Evolutionary conservation across 306 rosid genomes (phyloP).

Genomic region (Cyclanthera cordifolia): DNA sequence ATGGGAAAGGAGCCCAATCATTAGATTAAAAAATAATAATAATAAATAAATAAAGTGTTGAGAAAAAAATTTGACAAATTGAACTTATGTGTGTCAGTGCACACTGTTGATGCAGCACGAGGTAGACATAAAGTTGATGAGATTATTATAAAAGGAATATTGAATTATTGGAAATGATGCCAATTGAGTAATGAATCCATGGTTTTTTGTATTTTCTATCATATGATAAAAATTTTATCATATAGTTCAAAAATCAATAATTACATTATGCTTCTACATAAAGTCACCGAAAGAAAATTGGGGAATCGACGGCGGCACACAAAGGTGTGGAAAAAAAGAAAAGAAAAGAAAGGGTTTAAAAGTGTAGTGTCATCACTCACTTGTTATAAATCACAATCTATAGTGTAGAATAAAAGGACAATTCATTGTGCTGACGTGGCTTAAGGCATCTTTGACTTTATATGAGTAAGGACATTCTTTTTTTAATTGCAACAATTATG

Average conservation of each 20-base stretch:
- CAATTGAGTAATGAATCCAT: not conserved
- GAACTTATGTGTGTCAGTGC: not conserved
- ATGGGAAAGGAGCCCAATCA: too few relatives aligned
- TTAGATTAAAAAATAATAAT: too few relatives aligned
- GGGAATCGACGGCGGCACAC: slow-evolving; percentile 6
- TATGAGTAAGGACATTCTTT: too few relatives aligned
- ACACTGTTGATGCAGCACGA: not conserved
- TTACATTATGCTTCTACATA: not conserved
- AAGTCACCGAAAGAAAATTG: slow-evolving; percentile 10
- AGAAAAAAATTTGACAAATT: too few relatives aligned
- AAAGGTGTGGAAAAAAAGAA: too few relatives aligned
- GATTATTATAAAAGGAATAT: not conserved
- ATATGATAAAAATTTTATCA: too few relatives aligned
- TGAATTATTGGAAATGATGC: slow-evolving; percentile 5
- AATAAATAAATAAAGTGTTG: too few relatives aligned
- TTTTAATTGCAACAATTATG: too few relatives aligned
- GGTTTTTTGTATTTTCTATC: too few relatives aligned
- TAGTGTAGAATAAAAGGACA: not conserved
- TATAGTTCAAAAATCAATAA: not conserved
- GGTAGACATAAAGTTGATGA: not conserved
- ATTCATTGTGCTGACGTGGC: not conserved
- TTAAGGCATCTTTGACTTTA: too few relatives aligned
- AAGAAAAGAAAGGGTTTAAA: too few relatives aligned
- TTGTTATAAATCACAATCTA: too few relatives aligned
- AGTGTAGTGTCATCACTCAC: not conserved